Base-by-base conservation (phyloP, 345 rosid genomes). In the Dipteronia dyeriana region DNA sequence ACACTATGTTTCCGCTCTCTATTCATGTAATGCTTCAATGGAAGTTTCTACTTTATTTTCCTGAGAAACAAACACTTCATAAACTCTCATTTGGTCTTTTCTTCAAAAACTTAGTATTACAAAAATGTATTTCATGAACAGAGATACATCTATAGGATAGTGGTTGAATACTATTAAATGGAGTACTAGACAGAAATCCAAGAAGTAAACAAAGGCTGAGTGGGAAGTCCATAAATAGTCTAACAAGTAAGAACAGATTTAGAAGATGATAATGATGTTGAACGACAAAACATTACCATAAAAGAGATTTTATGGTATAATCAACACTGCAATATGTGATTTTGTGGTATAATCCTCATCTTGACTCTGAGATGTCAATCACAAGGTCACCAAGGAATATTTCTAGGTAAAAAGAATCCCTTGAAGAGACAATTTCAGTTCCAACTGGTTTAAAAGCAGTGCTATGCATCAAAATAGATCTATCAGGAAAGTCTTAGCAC, bases 401-500 rank as follows among this genome's bases (percentile, higher is more conserved):
- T 56, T 63, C 31, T n/a, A 38, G 14, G 66, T 34, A 7, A 56
- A 71, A 70, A 71, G 19, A 29, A 41, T 41, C 17, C 68, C 73
- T 13, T 14, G 41, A 43, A 43, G 56, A 14, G 13, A 20, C 29
- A 53, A 29, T 20, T 65, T 38, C 29, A 75, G 78, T 47, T 0
- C 3, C 64, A 49, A 20, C 51, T 53, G 23, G 61, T 39, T 23
- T 17, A 39, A 34, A 67, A 8, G 6, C 38, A 26, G 34, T 2
- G 16, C 59, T 51, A 25, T 10, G 53, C 19, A 53, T 75, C 71
- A 51, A 31, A 14, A 53, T 75, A n/a, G 59, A 26, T 53, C 77
- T 49, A 47, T 45, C 49, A 31, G 7, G 53, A 65, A 3, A 31
- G n/a, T 60, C 31, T 23, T n/a, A 49, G 47, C 70, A 64, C 51